Evolutionary conservation across 495 filamentous ascomycete species (phyloP), one percentile per base, ranked within the genome.

Genomic region (Lepidopterella palustris): DNA sequence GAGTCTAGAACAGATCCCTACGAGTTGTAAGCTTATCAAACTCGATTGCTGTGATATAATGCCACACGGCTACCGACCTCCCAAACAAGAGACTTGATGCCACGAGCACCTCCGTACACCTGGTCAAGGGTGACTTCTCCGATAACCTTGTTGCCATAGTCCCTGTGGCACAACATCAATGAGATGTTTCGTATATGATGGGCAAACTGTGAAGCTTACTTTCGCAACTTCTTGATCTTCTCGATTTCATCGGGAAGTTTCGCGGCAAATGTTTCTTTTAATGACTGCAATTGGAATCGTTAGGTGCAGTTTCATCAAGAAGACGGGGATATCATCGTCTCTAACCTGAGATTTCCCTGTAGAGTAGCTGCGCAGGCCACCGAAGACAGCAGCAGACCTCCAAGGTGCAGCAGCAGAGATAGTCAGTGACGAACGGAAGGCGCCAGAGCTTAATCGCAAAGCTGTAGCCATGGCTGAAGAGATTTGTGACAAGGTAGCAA

Each of bases 81-180:
- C 93, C 93, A 97, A 57, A 97, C 93, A 56, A 98, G 85, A 66
- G 87, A 88, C 80, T 97, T 98, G 77, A 98, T 95, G 63, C 93
- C 95, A 80, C 95, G 90, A 68, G 95, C 95, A 84, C 93, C 93
- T 79, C 93, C 93, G 74, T 97, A 97, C 68, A 93, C 93, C 78
- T 99, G 95, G 80, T 97, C 93, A 68, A 99, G 86, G 59, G 95
- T 99, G 73, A 99, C 89, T 82, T 99, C 91, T 70, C 92, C 91
- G 68, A 99, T 78, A 63, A 97, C 87, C 77, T 90, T 97, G 79
- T 80, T 89, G 73, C 93, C 93, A 73, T 93, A 83, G 65, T 95
- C 92, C 80, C 91, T 95, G 67, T 59, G 28, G 54, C 42, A 45
- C 11, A 28, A 50, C 61, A 61, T 72, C 49, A 71, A 52, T 50